Evolutionary conservation across 73 alveolate genomes (phyloP).

Genomic region (Stentor roeselii): DNA sequence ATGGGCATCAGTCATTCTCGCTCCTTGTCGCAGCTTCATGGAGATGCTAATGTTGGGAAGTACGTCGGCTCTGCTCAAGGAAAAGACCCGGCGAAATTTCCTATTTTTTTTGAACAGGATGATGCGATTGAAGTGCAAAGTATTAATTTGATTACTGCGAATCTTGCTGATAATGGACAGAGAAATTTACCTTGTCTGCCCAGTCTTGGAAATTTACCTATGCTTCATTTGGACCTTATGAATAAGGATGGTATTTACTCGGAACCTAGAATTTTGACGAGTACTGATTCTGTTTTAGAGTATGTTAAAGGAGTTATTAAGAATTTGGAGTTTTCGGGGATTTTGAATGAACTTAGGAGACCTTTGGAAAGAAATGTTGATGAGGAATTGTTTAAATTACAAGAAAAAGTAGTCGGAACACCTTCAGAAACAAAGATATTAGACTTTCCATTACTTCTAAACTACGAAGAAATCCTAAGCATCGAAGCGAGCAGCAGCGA

Average conservation of each 20-base stretch:
- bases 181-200: background rate
- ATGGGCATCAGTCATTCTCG: background rate
- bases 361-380: background rate
- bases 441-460: background rate
- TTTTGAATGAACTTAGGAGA: background rate
- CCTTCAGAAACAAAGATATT: background rate
- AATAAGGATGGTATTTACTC: background rate
- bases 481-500: conserved; percentile 26
- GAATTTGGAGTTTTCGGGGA: background rate
- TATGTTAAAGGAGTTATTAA: too few species aligned
- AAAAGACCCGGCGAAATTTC: background rate
- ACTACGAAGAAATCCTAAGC: background rate
- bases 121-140: background rate
- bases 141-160: background rate
- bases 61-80: background rate
- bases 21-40: background rate
- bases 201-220: background rate
- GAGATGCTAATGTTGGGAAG: background rate
- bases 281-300: background rate
- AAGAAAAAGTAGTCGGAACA: conserved; percentile 10
- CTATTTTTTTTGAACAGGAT: background rate
- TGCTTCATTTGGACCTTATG: background rate
- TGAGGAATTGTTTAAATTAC: background rate
- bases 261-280: background rate
- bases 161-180: background rate